Evolutionary conservation across 768 basidiomycete species (phyloP), one percentile per base, ranked within the genome.

Genomic region (Hebeloma cylindrosporum): DNA sequence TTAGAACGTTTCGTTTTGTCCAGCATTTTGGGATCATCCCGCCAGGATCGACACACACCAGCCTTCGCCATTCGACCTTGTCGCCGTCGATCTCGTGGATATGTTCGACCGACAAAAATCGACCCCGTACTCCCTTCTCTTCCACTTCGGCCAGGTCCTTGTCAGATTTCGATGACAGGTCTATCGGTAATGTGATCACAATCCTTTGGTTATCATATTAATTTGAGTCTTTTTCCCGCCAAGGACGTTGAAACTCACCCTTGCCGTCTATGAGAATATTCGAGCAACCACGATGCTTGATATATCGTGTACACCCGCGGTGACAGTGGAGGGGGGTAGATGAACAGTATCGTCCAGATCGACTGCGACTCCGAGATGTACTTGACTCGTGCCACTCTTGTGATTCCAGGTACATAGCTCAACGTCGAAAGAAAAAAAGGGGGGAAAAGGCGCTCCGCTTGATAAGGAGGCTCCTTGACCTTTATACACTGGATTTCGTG

Each of bases 271-370:
- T 58, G 69, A 14, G 68, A 64, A 7, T 64, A 61, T 26, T 72
- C 67, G 25, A 64, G 60, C 28, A 79, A 57, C 39, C 72, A 65
- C 6, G 67, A 67, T 8, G 74, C 70, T 53, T 80, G 78, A 30
- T 78, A 64, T 16, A 80, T 73, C 7, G 82, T 83, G 57, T 83
- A 85, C 23, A 81, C 69, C 9, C 82, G 75, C 3, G 81, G 77
- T 13, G 80, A 80, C 28, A 84, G 57, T 3, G 82, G 77, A 7
- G 81, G 69, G 1, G 75, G 67, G 56, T 77, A 80, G 10, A 68
- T 73, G 57, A 80, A 80, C 48, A 74, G 73, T 46, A 78, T 59
- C 0, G 77, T 72, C 82, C 81, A 84, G 50, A 83, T 73, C 2
- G 74, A 69, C 49, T 77, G 74, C 7, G 65, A 73, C 11, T 73